Base-by-base conservation (phyloP, 2,329 filamentous ascomycete species). In the Phialemoniopsis sp. region DNA sequence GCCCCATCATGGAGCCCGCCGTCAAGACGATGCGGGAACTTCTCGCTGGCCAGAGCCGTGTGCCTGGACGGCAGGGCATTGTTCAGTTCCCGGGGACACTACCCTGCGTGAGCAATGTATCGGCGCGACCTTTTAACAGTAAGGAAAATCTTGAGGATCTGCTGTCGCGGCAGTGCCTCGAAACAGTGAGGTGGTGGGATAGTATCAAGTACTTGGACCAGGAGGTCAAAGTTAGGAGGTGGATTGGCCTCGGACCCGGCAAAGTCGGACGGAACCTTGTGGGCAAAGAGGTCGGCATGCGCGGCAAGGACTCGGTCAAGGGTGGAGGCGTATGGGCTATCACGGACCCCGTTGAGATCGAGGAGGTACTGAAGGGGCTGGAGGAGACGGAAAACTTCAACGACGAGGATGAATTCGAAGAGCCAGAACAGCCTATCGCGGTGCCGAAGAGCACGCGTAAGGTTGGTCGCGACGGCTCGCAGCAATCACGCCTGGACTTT, bases 131-230 rank as follows among this genome's bases (percentile, higher is more conserved):
- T 1, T 95, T 95, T 50, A 59, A 69, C 46, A 87, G 77, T 47
- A 81, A 79, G 50, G 79, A 80, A 31, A 79, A 94, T 46, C 68
- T 96, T 26, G 87, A 87, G 57, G 82, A 94, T 46, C 64, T 94
- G 34, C 68, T 95, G 36, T 83, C 89, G 2, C 68, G 87, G 36
- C 85, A 89, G 55, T 90, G 86, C 45, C 80, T 93, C n/a, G 89
- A 95, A 66, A 96, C 90, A 21, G 89, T 97, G 32, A 75, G 79
- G 43, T 97, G 91, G 91, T 95, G 90, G 82, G 88, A 94, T 50
- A 93, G 87, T 53, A 90, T 97, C 53, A 82, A 80, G 49, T 95
- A 94, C 55, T 68, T 96, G 36, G 88, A 96, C 58, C 82, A 93
- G 57, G 81, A 93, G 52, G 78, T 84, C 54, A 83, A 83, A 46